Percentiles rank a stretch among this genome's conserved stretches.
These are phyloP conservation scores for Lentinus polychrous DNA, from an alignment of 1,284 basidiomycete species.

Conservation along the genomic window DNA sequence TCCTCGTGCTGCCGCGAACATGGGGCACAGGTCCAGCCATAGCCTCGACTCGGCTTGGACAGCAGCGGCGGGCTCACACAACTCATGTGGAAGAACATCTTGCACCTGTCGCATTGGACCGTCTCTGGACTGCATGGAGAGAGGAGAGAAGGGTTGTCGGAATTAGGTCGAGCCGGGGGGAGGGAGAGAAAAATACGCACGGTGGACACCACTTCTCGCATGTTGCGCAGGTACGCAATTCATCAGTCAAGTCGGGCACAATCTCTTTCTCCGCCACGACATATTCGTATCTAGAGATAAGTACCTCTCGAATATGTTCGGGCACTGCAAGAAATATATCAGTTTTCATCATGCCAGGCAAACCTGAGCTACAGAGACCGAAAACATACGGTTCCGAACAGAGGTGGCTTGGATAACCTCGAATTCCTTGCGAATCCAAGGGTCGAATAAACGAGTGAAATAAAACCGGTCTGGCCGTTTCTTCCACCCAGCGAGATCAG, in stretches of 20 bases:
- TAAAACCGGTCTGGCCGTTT: constrained; percentile 93
- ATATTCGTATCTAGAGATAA: constrained; percentile 87
- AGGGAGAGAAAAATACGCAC: constrained; percentile 38
- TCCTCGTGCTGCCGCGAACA: constrained; percentile 87
- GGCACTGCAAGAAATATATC: constrained; percentile 53
- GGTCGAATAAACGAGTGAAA: constrained; percentile 91
- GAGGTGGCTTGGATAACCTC: constrained; percentile 87
- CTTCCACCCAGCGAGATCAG: constrained; percentile 92
- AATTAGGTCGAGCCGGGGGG: constrained; percentile 5
- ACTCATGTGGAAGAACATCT: constrained; percentile 91
- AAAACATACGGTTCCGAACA: constrained; percentile 79
- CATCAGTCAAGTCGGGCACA: constrained; percentile 85
- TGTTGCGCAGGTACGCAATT: constrained; percentile 77
- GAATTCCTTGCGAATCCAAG: constrained; percentile 97
- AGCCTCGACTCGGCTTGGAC: constrained; percentile 94
- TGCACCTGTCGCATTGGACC: constrained; percentile 92
- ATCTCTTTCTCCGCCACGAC: constrained; percentile 92
- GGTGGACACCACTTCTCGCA: constrained; percentile 86
- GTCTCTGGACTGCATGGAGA: constrained; percentile 66
- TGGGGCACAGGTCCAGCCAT: constrained; percentile 95
- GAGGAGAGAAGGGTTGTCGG: constrained; percentile 2
- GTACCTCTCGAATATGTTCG: constrained; percentile 65
- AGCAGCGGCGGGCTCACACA: constrained; percentile 91
- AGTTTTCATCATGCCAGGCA: neutral
- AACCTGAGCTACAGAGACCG: constrained; percentile 13